Evolutionary conservation across 139 green algal genomes (phyloP).

Genomic region (Diplosphaera chodatii): DNA sequence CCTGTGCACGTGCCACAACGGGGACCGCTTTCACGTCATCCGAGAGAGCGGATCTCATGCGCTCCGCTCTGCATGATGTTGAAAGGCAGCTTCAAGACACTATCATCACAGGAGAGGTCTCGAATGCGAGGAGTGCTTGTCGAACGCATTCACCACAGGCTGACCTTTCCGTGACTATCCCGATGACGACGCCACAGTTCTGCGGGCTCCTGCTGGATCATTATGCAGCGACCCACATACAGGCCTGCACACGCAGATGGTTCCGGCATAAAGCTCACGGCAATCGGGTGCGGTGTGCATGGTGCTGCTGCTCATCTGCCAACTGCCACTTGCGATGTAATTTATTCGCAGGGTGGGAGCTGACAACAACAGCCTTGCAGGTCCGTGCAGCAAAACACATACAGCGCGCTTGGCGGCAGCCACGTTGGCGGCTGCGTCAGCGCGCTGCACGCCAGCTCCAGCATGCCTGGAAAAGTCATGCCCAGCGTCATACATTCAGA

Average conservation of each 20-base stretch:
- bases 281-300: background rate
- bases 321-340: too few relatives aligned
- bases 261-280: background rate
- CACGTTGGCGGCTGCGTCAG: background rate
- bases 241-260: background rate
- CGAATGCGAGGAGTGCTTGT: too few relatives aligned
- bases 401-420: background rate
- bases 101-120: too few relatives aligned
- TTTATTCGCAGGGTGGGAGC: too few relatives aligned
- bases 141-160: too few relatives aligned
- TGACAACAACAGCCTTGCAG: too few relatives aligned
- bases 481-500: slow-evolving; percentile 39
- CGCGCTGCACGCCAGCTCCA: slow-evolving; percentile 41
- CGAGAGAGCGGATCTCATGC: too few relatives aligned
- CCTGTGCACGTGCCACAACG: too few relatives aligned
- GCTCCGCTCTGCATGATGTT: too few relatives aligned
- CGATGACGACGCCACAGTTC: background rate
- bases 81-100: too few relatives aligned
- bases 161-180: background rate
- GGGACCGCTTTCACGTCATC: too few relatives aligned
- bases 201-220: background rate
- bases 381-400: background rate
- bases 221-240: background rate
- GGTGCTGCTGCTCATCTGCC: too few relatives aligned
- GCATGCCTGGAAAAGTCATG: slow-evolving; percentile 36